These are phyloP conservation scores for Polytrichum commune DNA, from an alignment of 225 moss, liverwort and hornwort species.

Conservation along the genomic window DNA sequence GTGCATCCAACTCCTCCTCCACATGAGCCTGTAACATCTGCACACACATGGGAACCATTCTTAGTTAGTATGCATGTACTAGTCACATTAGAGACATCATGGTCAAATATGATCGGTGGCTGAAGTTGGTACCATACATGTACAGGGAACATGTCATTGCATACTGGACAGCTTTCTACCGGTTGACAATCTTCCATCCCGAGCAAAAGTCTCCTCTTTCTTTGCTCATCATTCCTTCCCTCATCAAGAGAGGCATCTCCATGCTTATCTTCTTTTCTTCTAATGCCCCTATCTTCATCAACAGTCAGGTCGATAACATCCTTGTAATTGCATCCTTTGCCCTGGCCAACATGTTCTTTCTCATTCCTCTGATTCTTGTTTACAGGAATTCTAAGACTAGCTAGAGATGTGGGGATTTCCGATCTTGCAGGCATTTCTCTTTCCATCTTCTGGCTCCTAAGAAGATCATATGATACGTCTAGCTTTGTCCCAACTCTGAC, in stretches of 20 bases:
- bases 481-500: slow-evolving; percentile 3
- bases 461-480: slow-evolving; percentile 7
- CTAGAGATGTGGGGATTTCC: background rate
- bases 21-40: slow-evolving; percentile 52
- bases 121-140: slow-evolving; percentile 23
- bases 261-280: slow-evolving; percentile 10
- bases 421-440: slow-evolving; percentile 4
- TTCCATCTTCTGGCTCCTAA: background rate
- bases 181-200: background rate
- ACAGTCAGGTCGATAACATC: slow-evolving; percentile 37
- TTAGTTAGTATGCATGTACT: slow-evolving; percentile 2
- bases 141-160: slow-evolving; percentile 33
- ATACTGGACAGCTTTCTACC: slow-evolving; percentile 38
- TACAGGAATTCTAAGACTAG: no score
- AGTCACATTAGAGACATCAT: background rate
- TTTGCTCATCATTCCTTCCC: slow-evolving; percentile 8
- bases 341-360: no score
- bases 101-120: slow-evolving; percentile 3
- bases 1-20: slow-evolving; percentile 37
- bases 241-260: background rate
- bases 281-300: slow-evolving; percentile 11
- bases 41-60: slow-evolving; percentile 1
- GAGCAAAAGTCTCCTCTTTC: slow-evolving; percentile 29
- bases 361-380: no score
- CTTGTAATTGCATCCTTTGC: background rate